These are phyloP conservation scores for Coemansia sp. DNA, from an alignment of 192 early-diverging fungal species.

Conservation along the genomic window DNA sequence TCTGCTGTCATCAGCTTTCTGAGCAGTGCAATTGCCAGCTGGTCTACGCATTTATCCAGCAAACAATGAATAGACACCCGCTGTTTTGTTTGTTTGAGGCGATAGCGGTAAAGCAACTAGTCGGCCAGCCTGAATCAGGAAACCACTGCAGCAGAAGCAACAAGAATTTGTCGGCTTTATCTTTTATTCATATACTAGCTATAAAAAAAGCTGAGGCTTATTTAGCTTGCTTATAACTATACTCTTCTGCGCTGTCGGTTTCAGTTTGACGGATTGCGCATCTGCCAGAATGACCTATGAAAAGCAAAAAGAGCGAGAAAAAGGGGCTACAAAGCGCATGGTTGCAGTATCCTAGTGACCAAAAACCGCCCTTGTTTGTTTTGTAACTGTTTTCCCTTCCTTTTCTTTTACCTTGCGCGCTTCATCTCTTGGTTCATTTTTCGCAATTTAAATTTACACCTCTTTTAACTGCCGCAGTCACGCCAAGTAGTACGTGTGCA, in stretches of 20 bases:
- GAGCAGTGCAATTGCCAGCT: not conserved
- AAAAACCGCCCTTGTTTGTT: not conserved
- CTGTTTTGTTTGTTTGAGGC: too few relatives aligned
- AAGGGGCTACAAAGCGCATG: not conserved
- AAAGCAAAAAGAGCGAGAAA: not conserved
- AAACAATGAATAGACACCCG: not conserved
- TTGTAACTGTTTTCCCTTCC: not conserved
- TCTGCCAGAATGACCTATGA: not conserved
- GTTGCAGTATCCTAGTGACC: not conserved
- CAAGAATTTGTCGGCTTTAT: too few relatives aligned
- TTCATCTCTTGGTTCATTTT: slow-evolving; percentile 12
- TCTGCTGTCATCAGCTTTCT: not conserved
- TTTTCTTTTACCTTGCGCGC: not conserved
- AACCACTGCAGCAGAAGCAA: too few relatives aligned
- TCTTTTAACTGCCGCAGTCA: not conserved
- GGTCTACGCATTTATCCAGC: not conserved
- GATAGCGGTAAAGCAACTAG: too few relatives aligned
- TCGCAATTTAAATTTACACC: not conserved
- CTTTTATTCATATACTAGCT: too few relatives aligned
- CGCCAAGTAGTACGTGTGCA: not conserved
- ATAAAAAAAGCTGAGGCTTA: too few relatives aligned
- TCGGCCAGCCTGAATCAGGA: too few relatives aligned
- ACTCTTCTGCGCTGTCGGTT: too few relatives aligned
- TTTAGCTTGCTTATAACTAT: too few relatives aligned
- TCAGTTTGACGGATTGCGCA: not conserved